phyloP scores from a whole-genome alignment of 1,284 basidiomycete species.

The Heterobasidion irregulare region DNA sequence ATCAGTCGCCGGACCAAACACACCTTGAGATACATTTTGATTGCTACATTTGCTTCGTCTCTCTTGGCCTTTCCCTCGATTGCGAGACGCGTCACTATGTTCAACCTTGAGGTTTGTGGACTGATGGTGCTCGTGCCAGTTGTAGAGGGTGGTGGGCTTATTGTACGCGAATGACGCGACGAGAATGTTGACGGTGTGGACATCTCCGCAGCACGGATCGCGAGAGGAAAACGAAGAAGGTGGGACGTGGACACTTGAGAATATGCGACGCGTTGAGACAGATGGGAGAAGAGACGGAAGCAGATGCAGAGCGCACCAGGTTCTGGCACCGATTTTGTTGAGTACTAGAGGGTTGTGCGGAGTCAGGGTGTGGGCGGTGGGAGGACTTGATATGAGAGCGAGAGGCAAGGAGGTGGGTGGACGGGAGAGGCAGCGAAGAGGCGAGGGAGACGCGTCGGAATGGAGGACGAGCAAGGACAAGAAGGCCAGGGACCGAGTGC shows the following conservation, averaged over 20 bases:
- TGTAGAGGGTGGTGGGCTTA: constrained; percentile 33
- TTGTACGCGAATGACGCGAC: constrained; percentile 25
- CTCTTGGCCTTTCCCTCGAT: constrained; percentile 67
- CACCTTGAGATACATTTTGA: constrained; percentile 73
- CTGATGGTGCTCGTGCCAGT: constrained; percentile 23
- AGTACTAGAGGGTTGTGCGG: background rate
- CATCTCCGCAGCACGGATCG: background rate
- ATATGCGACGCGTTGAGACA: background rate
- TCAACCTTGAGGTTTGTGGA: constrained; percentile 38
- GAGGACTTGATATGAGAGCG: background rate
- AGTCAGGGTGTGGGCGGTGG: background rate
- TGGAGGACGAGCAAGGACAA: background rate
- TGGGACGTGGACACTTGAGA: background rate
- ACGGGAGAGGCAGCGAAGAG: background rate
- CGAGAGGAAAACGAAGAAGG: background rate
- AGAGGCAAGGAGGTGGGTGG: background rate
- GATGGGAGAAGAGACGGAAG: background rate
- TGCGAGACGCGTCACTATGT: constrained; percentile 64
- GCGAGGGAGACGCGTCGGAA: background rate
- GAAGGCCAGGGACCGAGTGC: background rate
- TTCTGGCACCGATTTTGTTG: background rate
- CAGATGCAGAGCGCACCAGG: background rate
- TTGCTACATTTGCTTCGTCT: constrained; percentile 47
- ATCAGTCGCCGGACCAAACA: constrained; percentile 11
- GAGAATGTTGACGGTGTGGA: constrained; percentile 6